Percentiles rank a stretch among this genome's conserved stretches.
Evolutionary conservation across 148 eudicot species (phyloP).

Genomic region (Rhododendron ovatum): DNA sequence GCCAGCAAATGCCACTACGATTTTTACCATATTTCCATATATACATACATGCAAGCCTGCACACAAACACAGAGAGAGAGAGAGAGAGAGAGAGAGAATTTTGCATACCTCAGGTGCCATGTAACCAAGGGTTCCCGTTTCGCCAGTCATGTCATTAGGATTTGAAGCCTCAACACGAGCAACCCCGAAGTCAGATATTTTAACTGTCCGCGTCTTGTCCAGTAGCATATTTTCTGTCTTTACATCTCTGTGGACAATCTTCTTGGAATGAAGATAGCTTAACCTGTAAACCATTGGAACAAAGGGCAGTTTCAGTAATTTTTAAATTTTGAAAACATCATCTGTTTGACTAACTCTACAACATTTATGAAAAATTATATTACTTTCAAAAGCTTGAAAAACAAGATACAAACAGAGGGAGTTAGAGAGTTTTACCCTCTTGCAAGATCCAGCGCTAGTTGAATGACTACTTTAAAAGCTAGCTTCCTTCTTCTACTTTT

Average conservation of each 20-base stretch:
- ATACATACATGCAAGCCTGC: neutral
- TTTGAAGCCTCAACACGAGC: conserved; percentile 91
- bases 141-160: conserved; percentile 93
- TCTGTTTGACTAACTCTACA: neutral
- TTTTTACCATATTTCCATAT: neutral
- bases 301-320: neutral
- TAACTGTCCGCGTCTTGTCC: conserved; percentile 64
- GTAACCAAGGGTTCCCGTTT: conserved; percentile 91
- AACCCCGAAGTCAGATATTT: conserved; percentile 90
- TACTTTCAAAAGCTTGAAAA: neutral
- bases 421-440: conserved; percentile 53
- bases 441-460: conserved; percentile 83
- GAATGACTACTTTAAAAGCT: conserved; percentile 75
- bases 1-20: neutral
- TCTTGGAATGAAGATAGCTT: conserved; percentile 72
- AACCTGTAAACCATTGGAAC: conserved; percentile 32
- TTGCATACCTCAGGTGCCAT: conserved; percentile 87
- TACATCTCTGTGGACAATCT: conserved; percentile 91
- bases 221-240: conserved; percentile 93
- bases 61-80: neutral
- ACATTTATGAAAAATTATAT: neutral
- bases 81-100: neutral
- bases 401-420: neutral
- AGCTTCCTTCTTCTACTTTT: conserved; percentile 77
- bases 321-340: neutral